Conservation (phyloP, 1,284 basidiomycete genomes). For the Cryptococcus jaspeensis region DNA sequence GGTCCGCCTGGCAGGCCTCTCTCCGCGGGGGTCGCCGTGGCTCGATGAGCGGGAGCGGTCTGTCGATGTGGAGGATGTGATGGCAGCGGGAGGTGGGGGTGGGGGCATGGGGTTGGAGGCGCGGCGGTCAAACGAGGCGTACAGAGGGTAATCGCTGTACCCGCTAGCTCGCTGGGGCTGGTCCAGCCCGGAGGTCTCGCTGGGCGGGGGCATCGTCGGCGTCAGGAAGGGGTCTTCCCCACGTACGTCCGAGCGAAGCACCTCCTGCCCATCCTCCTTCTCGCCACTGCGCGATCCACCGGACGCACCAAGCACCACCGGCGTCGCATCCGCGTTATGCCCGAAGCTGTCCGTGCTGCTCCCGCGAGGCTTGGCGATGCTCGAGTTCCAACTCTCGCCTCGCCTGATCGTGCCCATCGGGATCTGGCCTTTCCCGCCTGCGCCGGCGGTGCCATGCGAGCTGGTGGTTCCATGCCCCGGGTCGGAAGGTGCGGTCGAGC, state of each 20-base stretch:
- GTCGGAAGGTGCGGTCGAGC: slow-evolving; percentile 7
- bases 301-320: background rate
- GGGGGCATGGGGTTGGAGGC: background rate
- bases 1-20: too few relatives aligned
- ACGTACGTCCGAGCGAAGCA: background rate
- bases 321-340: background rate
- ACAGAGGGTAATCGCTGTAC: too few relatives aligned
- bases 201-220: background rate
- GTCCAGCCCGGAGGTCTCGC: background rate
- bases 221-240: background rate
- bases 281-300: background rate
- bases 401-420: slow-evolving; percentile 2
- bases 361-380: background rate
- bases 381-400: slow-evolving; percentile 6
- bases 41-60: too few relatives aligned
- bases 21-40: too few relatives aligned
- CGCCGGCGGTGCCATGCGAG: background rate
- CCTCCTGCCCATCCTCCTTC: background rate
- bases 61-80: too few relatives aligned
- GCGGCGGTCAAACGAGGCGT: background rate
- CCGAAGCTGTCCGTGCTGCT: background rate
- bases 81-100: background rate
- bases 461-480: slow-evolving; percentile 1
- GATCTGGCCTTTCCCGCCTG: background rate
- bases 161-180: too few relatives aligned